Evolutionary conservation across 306 rosid species (phyloP).

Genomic region (Glycyrrhiza uralensis): DNA sequence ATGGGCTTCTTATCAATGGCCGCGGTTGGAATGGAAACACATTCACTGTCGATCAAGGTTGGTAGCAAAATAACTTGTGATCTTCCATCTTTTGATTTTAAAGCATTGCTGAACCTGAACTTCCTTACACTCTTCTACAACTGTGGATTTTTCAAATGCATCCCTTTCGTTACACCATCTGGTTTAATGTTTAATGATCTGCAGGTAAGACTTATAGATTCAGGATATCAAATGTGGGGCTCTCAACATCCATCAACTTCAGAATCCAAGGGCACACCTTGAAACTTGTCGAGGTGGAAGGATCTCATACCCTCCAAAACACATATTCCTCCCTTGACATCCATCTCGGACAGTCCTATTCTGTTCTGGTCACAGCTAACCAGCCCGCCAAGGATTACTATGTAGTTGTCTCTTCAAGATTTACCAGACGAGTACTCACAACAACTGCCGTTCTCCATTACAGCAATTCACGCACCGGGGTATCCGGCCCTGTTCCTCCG

Average conservation of each 20-base stretch:
- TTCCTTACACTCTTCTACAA: not conserved
- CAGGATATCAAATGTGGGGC: conserved; percentile 94
- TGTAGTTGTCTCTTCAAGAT: conserved; percentile 73
- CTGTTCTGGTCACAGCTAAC: conserved; percentile 88
- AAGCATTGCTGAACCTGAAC: not conserved
- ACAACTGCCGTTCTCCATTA: conserved; percentile 90
- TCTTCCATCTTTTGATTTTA: conserved; percentile 1
- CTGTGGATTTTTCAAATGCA: not conserved
- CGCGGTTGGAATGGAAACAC: conserved; percentile 93
- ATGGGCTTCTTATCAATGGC: conserved; percentile 89
- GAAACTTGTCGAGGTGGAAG: conserved; percentile 94
- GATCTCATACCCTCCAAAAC: conserved; percentile 93
- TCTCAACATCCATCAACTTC: conserved; percentile 86
- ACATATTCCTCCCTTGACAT: conserved; percentile 72
- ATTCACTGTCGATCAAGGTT: conserved; percentile 89
- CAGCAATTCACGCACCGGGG: conserved; percentile 66
- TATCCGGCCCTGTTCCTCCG: conserved; percentile 74
- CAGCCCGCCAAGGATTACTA: conserved; percentile 89
- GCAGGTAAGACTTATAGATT: conserved; percentile 87
- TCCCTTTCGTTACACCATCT: not conserved
- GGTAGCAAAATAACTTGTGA: not conserved
- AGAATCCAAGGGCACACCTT: conserved; percentile 78
- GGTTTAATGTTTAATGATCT: conserved; percentile 18
- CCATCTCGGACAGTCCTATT: conserved; percentile 90
- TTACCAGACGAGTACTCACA: conserved; percentile 66